Percentiles rank a stretch among this genome's conserved stretches.
These are phyloP conservation scores for Platanthera guangdongensis DNA, from an alignment of 106 monocot species.

Conservation along the genomic window DNA sequence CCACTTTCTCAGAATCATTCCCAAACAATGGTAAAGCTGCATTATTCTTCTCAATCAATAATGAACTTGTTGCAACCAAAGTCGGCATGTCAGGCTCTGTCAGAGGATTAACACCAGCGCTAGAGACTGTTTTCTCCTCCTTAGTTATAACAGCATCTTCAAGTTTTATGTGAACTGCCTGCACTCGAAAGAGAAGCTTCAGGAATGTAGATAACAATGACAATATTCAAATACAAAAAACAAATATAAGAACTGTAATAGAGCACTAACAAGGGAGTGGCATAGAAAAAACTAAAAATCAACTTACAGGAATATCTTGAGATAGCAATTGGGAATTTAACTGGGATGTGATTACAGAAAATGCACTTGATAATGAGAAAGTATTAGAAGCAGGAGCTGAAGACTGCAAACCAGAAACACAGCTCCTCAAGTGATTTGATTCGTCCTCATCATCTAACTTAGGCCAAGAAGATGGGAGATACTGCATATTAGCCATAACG, in stretches of 20 bases:
- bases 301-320: constrained; percentile 35
- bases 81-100: constrained; percentile 9
- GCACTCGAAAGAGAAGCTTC: constrained; percentile 1
- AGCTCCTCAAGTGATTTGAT: constrained; percentile 1
- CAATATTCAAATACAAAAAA: neutral
- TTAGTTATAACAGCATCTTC: constrained; percentile 8
- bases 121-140: constrained; percentile 14
- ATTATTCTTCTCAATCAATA: constrained; percentile 15
- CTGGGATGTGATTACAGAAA: constrained; percentile 37
- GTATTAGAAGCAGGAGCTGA: constrained; percentile 25
- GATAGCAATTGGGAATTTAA: constrained; percentile 30
- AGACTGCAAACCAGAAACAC: constrained; percentile 7
- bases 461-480: constrained; percentile 58
- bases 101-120: constrained; percentile 14
- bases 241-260: constrained; percentile 4
- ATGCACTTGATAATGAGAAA: constrained; percentile 34
- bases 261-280: neutral
- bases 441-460: constrained; percentile 32
- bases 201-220: neutral
- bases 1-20: constrained; percentile 17
- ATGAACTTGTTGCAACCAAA: constrained; percentile 13
- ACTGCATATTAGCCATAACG: constrained; percentile 72
- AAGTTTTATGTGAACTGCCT: constrained; percentile 17
- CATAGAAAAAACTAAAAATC: neutral
- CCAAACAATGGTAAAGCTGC: constrained; percentile 13